Evolutionary conservation across 768 basidiomycete species (phyloP).

Genomic region (Lactarius deliciosus): DNA sequence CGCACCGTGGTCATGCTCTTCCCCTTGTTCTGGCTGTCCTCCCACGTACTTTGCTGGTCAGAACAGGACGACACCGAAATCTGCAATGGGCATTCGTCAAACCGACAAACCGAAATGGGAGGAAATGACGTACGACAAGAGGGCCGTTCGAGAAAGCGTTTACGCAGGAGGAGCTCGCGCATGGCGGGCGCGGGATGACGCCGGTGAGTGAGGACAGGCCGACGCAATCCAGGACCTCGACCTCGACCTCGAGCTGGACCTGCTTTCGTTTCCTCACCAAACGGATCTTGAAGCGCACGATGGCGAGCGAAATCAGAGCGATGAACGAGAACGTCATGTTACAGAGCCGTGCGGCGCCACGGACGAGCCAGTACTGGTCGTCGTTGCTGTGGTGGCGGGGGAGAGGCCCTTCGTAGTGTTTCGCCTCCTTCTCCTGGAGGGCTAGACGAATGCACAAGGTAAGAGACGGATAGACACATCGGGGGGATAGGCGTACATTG

Average conservation of each 20-base stretch:
- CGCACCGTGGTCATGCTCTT: slow-evolving; percentile 25
- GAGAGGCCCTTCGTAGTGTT: neutral
- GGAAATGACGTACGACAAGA: slow-evolving; percentile 8
- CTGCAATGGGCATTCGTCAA: neutral
- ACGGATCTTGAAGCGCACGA: slow-evolving; percentile 8
- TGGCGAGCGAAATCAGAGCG: neutral
- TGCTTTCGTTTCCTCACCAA: neutral
- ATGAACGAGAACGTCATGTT: neutral
- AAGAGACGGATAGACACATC: neutral
- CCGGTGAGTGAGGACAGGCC: neutral
- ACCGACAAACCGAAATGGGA: neutral
- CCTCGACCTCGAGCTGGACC: neutral
- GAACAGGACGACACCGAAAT: slow-evolving; percentile 21
- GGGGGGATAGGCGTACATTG: neutral
- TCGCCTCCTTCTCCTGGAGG: neutral
- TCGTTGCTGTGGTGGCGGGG: slow-evolving; percentile 11
- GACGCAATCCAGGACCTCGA: neutral
- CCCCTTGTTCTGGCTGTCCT: slow-evolving; percentile 15
- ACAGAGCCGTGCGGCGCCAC: neutral
- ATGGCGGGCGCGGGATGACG: neutral
- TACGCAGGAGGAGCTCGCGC: neutral
- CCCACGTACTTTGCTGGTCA: slow-evolving; percentile 16
- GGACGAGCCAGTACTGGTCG: slow-evolving; percentile 2
- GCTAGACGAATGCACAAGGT: neutral
- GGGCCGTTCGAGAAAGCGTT: slow-evolving; percentile 2